Percentiles rank a stretch among this genome's conserved stretches.
Conservation (phyloP, 345 rosid genomes). For the Camelina hispida region DNA sequence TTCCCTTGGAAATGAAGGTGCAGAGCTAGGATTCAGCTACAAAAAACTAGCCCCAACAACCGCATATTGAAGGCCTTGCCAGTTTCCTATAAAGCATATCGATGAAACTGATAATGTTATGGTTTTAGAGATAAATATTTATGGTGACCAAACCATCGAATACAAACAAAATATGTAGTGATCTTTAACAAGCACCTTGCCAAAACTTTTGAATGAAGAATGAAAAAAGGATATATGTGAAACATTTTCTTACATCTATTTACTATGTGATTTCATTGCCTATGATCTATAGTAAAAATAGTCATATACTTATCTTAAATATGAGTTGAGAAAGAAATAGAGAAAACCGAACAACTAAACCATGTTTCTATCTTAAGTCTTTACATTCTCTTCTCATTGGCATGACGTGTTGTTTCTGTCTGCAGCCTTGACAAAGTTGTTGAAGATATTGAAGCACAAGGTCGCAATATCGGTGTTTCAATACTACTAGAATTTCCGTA, state of each 20-base stretch:
- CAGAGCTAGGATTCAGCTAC: background rate
- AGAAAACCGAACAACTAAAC: background rate
- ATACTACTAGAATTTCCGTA: constrained; percentile 61
- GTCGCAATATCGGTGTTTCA: constrained; percentile 64
- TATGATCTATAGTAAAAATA: background rate
- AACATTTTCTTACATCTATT: constrained; percentile 14
- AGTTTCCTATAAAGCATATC: constrained; percentile 24
- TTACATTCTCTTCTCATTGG: constrained; percentile 57
- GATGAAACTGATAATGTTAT: background rate
- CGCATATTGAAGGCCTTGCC: constrained; percentile 21
- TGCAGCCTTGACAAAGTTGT: constrained; percentile 28
- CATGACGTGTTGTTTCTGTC: constrained; percentile 55
- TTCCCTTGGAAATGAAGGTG: constrained; percentile 8
- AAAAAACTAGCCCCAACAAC: background rate
- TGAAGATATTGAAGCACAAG: constrained; percentile 63
- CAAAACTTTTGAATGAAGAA: background rate
- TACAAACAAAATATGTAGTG: background rate
- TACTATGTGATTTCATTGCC: background rate
- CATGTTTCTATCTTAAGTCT: background rate
- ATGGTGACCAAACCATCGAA: background rate
- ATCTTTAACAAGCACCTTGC: constrained; percentile 3
- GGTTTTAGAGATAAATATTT: background rate
- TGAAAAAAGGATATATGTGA: constrained; percentile 10
- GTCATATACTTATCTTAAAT: constrained; percentile 3
- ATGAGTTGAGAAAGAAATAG: constrained; percentile 26